Evolutionary conservation across 2,329 filamentous ascomycete genomes (phyloP), one percentile per base, ranked within the genome.

Genomic region (Exophiala dermatitidis): DNA sequence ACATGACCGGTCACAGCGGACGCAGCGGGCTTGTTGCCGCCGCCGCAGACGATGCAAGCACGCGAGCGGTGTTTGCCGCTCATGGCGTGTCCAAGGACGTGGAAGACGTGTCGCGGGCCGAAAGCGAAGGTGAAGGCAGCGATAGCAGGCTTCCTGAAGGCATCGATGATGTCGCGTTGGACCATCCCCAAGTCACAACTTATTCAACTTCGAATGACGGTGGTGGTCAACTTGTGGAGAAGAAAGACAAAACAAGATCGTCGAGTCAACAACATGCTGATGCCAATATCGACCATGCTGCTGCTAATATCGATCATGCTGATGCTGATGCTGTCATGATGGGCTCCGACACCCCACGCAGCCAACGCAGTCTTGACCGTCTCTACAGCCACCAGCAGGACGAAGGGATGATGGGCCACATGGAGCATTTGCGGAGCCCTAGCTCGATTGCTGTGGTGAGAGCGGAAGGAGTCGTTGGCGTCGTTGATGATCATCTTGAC

Each of bases 361-460:
- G 58, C 42, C 57, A 59, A 10, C 50, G 53, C 29, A 63, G 61
- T 42, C 34, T 63, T 4, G 61, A 63, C 31, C 48, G 61, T 7
- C 38, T 63, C 19, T 54, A 52, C 9, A 59, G 58, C 26, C 53
- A 58, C 40, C 57, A 57, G 48, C 56, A 48, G n/a, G 54, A 56
- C 36, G 54, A 57, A 31, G 54, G 52, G n/a, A 60, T 19, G 19
- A 19, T 57, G 59, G 53, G 44, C 4, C 48, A 48, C 26, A 34
- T 57, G 46, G 45, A 55, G 9, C 53, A 50, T 3, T 32, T 63
- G 3, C 30, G 60, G 40, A 63, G 53, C 42, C 51, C 53, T 5
- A 63, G 61, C 40, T 50, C 60, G n/a, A 60, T 46, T 28, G 61
- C 61, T 3, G 51, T 63, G 5, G 50, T 60, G 30, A 51, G 52